Evolutionary conservation across 805 yeast species (phyloP).

Genomic region (Brettanomyces naardenensis): DNA sequence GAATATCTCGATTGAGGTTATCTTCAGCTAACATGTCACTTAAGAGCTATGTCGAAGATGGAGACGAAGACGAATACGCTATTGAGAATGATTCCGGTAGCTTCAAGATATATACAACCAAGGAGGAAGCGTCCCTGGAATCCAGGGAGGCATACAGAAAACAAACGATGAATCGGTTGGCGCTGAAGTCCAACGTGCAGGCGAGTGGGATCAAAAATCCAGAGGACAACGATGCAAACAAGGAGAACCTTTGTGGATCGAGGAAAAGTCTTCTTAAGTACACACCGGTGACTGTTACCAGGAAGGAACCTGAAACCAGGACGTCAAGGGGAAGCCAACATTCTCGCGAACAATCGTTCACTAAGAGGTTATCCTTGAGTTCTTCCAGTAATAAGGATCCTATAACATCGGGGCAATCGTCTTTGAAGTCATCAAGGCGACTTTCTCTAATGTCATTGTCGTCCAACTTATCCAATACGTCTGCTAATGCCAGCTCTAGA

Average conservation of each 20-base stretch:
- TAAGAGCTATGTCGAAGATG: constrained; percentile 1
- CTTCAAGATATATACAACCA: background rate
- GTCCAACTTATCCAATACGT: constrained; percentile 1
- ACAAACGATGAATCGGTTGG: background rate
- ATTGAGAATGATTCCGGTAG: background rate
- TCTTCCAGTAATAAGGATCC: background rate
- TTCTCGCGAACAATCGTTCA: too few species aligned
- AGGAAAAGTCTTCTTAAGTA: too few species aligned
- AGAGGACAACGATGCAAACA: too few species aligned
- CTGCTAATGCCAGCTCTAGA: constrained; percentile 1
- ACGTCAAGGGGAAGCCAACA: too few species aligned
- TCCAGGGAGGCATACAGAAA: background rate
- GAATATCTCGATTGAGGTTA: background rate
- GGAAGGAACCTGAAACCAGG: too few species aligned
- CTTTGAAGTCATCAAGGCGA: constrained; percentile 1
- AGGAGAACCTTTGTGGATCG: too few species aligned
- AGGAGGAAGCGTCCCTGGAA: background rate
- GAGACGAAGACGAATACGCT: background rate
- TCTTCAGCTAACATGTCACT: constrained; percentile 3
- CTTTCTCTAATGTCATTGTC: constrained; percentile 2
- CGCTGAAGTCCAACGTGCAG: background rate
- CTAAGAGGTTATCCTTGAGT: too few species aligned
- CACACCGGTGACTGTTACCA: too few species aligned
- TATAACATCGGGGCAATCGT: background rate
- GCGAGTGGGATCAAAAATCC: too few species aligned